A percentile compares a stretch with the other conserved stretches of the same genome.
Evolutionary conservation across 306 rosid species (phyloP).

Genomic region (Cicer arietinum): DNA sequence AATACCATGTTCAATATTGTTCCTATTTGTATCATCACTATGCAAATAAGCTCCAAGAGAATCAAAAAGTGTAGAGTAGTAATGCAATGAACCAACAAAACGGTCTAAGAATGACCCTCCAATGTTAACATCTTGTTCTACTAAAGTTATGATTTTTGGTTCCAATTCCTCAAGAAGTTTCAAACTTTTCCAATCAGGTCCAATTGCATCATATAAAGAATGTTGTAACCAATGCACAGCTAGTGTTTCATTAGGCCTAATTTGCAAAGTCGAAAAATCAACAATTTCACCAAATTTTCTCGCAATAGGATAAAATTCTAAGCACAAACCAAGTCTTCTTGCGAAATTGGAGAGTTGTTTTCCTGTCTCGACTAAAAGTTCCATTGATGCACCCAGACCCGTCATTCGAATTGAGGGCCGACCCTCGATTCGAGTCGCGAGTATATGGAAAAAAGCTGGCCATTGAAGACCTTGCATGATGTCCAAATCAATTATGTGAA

Average conservation of each 20-base stretch:
- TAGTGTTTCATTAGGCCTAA: slow-evolving; percentile 57
- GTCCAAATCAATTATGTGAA: slow-evolving; percentile 85
- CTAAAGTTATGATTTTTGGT: slow-evolving; percentile 79
- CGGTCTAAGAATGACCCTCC: slow-evolving; percentile 85
- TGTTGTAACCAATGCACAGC: slow-evolving; percentile 90
- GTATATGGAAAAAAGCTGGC: slow-evolving; percentile 85
- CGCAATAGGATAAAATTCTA: slow-evolving; percentile 69
- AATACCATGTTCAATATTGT: slow-evolving; percentile 64
- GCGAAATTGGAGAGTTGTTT: slow-evolving; percentile 69
- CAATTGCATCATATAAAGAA: slow-evolving; percentile 70
- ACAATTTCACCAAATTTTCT: slow-evolving; percentile 60
- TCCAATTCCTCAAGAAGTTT: slow-evolving; percentile 57
- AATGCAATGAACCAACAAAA: slow-evolving; percentile 81
- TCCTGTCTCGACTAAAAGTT: slow-evolving; percentile 69
- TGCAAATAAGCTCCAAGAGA: slow-evolving; percentile 68
- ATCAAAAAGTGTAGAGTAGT: slow-evolving; percentile 87
- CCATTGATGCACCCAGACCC: slow-evolving; percentile 71
- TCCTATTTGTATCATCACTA: slow-evolving; percentile 62
- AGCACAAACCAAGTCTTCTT: slow-evolving; percentile 64
- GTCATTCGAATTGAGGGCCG: slow-evolving; percentile 69
- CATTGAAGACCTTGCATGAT: slow-evolving; percentile 94
- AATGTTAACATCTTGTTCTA: slow-evolving; percentile 72
- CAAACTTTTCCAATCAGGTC: slow-evolving; percentile 77
- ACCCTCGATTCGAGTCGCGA: slow-evolving; percentile 73
- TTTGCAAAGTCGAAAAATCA: slow-evolving; percentile 57